Conservation (phyloP, 2,329 filamentous ascomycete genomes). For the Lasiodiplodia sp. region DNA sequence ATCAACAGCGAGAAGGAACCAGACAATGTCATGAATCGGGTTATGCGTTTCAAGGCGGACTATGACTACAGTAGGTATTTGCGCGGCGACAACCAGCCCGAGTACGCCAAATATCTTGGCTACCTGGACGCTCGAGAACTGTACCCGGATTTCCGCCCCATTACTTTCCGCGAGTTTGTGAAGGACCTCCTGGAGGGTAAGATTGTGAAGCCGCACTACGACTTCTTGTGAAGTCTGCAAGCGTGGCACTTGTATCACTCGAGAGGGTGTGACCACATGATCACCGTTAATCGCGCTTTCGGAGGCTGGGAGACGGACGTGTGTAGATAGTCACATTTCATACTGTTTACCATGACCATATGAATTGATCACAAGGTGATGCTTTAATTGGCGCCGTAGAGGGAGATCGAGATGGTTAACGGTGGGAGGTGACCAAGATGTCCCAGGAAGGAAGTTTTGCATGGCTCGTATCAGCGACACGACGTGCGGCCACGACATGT, state of each 20-base stretch:
- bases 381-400: not conserved
- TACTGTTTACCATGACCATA: not conserved
- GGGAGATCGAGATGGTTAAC: not conserved
- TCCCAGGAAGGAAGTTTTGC: not conserved
- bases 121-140: slow-evolving; percentile 61
- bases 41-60: not conserved
- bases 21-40: not conserved
- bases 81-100: slow-evolving; percentile 62
- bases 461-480: not conserved
- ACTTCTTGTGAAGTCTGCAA: not conserved
- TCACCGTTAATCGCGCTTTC: not conserved
- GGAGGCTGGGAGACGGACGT: not conserved
- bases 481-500: not conserved
- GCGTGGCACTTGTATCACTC: not conserved
- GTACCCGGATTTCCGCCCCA: slow-evolving; percentile 58
- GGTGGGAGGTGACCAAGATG: not conserved
- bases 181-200: slow-evolving; percentile 1
- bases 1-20: not conserved
- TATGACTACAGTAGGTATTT: slow-evolving; percentile 45
- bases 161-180: slow-evolving; percentile 8
- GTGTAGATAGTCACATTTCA: not conserved
- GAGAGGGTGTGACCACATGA: not conserved
- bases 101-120: slow-evolving; percentile 62
- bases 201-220: slow-evolving; percentile 1
- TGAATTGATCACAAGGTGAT: not conserved